phyloP scores from a whole-genome alignment of 208 protist species.

The Crithidia mellificae region DNA sequence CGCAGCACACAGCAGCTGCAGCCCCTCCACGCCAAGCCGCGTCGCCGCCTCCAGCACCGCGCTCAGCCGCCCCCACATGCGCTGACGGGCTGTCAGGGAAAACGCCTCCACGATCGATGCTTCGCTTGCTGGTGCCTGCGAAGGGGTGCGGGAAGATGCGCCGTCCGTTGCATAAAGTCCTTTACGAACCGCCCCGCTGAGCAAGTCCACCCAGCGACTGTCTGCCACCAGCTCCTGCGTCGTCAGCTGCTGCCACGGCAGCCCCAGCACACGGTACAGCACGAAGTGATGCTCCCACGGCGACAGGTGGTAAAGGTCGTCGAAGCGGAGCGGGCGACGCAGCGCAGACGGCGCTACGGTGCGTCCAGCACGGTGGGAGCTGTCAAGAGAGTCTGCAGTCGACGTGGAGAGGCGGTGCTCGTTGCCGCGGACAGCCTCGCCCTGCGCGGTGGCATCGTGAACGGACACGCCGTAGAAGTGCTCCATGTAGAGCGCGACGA shows the following conservation, averaged over 20 bases:
- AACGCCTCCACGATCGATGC: slow-evolving; percentile 5
- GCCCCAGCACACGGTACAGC: slow-evolving; percentile 43
- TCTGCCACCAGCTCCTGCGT: slow-evolving; percentile 16
- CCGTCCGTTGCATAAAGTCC: no score
- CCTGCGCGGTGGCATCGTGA: background rate
- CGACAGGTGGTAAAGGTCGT: slow-evolving; percentile 60
- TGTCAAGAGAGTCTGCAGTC: no score
- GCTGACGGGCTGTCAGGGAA: slow-evolving; percentile 20
- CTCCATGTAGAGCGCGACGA: slow-evolving; percentile 68
- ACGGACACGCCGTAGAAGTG: slow-evolving; percentile 55
- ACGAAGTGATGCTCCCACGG: slow-evolving; percentile 67
- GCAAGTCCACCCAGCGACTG: slow-evolving; percentile 56
- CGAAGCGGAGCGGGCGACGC: slow-evolving; percentile 37
- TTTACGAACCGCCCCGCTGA: slow-evolving; percentile 8
- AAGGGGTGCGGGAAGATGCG: no score
- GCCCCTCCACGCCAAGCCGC: slow-evolving; percentile 43
- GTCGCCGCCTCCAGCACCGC: slow-evolving; percentile 56
- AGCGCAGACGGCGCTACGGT: slow-evolving; percentile 15
- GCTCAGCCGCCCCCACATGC: slow-evolving; percentile 37
- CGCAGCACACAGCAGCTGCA: slow-evolving; percentile 53
- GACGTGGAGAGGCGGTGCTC: background rate
- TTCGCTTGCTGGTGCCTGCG: background rate
- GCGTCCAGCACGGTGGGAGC: background rate
- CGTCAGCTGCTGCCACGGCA: slow-evolving; percentile 18
- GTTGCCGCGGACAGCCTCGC: no score